phyloP scores from a whole-genome alignment of 2,329 filamentous ascomycete genomes.

The Pseudogymnoascus sp. region DNA sequence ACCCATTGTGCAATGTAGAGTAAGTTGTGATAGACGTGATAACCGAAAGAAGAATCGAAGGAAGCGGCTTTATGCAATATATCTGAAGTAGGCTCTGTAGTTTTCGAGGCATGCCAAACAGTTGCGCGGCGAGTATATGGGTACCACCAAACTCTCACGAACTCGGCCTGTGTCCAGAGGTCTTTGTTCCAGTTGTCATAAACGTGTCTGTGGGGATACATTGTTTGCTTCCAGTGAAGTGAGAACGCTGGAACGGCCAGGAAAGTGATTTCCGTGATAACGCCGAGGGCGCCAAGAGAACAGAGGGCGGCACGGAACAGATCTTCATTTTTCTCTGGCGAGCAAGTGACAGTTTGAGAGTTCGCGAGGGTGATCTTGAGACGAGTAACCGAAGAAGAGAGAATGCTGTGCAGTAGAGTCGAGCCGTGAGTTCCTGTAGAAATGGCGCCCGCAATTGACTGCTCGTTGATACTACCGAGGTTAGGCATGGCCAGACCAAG shows the following conservation, averaged over 20 bases:
- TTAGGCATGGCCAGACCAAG: conserved; percentile 81
- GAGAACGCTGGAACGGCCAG: conserved; percentile 72
- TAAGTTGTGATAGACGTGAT: conserved; percentile 85
- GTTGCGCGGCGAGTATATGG: conserved; percentile 85
- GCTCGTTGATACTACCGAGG: conserved; percentile 88
- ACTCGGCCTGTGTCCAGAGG: conserved; percentile 80
- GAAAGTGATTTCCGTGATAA: conserved; percentile 84
- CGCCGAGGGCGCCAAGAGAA: conserved; percentile 81
- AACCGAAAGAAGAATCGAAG: conserved; percentile 76
- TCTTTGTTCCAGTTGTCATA: conserved; percentile 62
- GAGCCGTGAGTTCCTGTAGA: conserved; percentile 91
- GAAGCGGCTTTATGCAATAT: conserved; percentile 54
- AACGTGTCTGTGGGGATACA: conserved; percentile 62
- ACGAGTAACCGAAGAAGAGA: conserved; percentile 69
- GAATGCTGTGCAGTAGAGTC: conserved; percentile 71
- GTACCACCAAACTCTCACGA: conserved; percentile 95
- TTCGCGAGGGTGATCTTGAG: conserved; percentile 77
- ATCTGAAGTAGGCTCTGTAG: conserved; percentile 50
- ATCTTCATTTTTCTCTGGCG: conserved; percentile 57
- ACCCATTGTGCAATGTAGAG: conserved; percentile 72
- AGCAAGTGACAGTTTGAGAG: conserved; percentile 65
- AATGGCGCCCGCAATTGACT: conserved; percentile 87
- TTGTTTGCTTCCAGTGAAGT: conserved; percentile 77
- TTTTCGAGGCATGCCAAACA: conserved; percentile 81
- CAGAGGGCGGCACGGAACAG: conserved; percentile 84